Evolutionary conservation across 345 rosid genomes (phyloP).

Genomic region (Populus ilicifolia): DNA sequence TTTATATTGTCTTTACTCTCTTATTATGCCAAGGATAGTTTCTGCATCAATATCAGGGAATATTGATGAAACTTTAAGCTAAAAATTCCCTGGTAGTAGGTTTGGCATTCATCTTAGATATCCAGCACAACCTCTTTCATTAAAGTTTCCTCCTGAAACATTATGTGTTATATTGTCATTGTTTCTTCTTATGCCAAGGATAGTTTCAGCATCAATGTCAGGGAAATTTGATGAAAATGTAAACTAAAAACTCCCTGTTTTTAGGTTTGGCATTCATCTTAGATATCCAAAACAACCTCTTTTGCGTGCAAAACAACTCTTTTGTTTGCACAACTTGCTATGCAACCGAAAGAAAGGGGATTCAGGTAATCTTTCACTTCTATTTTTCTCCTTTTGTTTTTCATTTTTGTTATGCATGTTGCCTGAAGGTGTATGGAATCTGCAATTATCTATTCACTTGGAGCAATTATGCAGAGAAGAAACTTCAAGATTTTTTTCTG

Average conservation of each 20-base stretch:
- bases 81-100: no score
- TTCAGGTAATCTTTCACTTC: conserved; percentile 42
- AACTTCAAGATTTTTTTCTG: neutral
- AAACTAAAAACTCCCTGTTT: neutral
- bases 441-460: no score
- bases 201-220: neutral
- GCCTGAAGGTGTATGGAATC: neutral
- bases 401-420: neutral
- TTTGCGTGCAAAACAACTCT: conserved; percentile 70
- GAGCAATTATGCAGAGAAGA: neutral
- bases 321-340: conserved; percentile 70
- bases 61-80: no score
- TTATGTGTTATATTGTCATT: neutral
- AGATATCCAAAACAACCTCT: conserved; percentile 64
- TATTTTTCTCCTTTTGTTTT: conserved; percentile 11
- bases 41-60: no score
- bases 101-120: conserved; percentile 31
- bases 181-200: neutral
- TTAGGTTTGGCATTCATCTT: conserved; percentile 62
- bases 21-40: neutral
- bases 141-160: conserved; percentile 11
- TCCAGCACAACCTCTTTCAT: conserved; percentile 61
- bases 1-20: neutral
- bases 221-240: no score
- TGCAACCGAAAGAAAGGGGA: conserved; percentile 55